phyloP scores from a whole-genome alignment of 257 asterid genomes.

The Ophiorrhiza pumila region DNA sequence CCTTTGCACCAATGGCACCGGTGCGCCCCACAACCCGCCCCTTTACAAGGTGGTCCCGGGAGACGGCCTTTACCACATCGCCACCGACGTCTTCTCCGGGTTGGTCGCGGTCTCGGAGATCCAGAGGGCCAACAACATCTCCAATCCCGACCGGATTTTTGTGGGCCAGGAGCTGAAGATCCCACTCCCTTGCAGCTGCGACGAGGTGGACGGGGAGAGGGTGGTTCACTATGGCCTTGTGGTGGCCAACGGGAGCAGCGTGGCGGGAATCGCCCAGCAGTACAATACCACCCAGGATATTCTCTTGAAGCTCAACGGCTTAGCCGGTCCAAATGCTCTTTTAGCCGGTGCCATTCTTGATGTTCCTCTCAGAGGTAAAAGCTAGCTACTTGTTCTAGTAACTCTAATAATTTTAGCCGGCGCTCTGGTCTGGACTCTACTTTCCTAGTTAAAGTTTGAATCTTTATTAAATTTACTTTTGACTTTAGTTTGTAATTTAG shows the following conservation, averaged over 20 bases:
- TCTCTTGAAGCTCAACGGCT: conserved; percentile 49
- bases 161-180: conserved; percentile 57
- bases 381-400: no score
- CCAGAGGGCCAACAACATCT: conserved; percentile 48
- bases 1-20: conserved; percentile 55
- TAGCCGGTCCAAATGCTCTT: conserved; percentile 40
- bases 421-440: no score
- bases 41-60: conserved; percentile 47
- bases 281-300: conserved; percentile 44
- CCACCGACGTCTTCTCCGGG: conserved; percentile 50
- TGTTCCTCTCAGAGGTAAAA: conserved; percentile 73
- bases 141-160: conserved; percentile 25
- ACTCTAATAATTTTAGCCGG: no score
- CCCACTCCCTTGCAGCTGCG: conserved; percentile 95
- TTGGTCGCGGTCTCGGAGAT: conserved; percentile 43
- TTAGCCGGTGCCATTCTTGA: conserved; percentile 56
- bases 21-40: conserved; percentile 53
- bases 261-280: conserved; percentile 54
- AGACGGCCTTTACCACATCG: conserved; percentile 65
- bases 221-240: conserved; percentile 77
- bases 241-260: conserved; percentile 48
- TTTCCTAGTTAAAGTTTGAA: no score
- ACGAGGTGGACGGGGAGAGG: conserved; percentile 45
- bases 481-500: no score
- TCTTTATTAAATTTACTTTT: no score